phyloP scores from a whole-genome alignment of 169 alveolate species.

The Cryptosporidium sp. region DNA sequence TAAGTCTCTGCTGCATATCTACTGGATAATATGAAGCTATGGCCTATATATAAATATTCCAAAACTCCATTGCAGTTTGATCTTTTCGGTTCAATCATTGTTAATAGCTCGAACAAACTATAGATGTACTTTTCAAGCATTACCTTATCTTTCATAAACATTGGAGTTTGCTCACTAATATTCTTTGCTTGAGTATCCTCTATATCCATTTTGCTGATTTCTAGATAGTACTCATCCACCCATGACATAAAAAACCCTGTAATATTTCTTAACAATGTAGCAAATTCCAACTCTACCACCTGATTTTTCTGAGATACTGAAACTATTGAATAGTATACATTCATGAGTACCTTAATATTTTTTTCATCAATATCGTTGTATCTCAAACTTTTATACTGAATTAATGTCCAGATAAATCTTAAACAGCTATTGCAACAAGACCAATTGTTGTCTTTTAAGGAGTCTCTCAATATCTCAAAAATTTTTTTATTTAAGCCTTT shows the following conservation, averaged over 20 bases:
- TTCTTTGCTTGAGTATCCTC: background rate
- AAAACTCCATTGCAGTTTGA: conserved; percentile 63
- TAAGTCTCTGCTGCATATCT: conserved; percentile 74
- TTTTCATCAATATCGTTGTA: conserved; percentile 29
- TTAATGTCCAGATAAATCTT: conserved; percentile 66
- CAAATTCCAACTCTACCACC: conserved; percentile 64
- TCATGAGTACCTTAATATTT: conserved; percentile 21
- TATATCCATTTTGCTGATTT: conserved; percentile 8
- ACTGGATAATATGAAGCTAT: conserved; percentile 48
- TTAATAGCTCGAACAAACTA: conserved; percentile 40
- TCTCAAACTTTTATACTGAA: conserved; percentile 37
- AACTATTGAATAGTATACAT: conserved; percentile 21
- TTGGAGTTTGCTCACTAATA: background rate
- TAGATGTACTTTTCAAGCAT: conserved; percentile 43
- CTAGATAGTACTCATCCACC: conserved; percentile 46
- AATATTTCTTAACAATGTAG: conserved; percentile 61
- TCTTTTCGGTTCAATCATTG: conserved; percentile 62
- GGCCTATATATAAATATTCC: conserved; percentile 61
- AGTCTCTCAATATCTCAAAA: conserved; percentile 21
- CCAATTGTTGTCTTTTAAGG: conserved; percentile 45
- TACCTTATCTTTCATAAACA: conserved; percentile 41
- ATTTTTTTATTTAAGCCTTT: conserved; percentile 4
- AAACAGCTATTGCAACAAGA: conserved; percentile 66
- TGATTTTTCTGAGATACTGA: conserved; percentile 18
- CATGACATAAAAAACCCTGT: conserved; percentile 75